Evolutionary conservation across 176 grass and related monocot species (phyloP).

Genomic region (Saccharum spontaneum): DNA sequence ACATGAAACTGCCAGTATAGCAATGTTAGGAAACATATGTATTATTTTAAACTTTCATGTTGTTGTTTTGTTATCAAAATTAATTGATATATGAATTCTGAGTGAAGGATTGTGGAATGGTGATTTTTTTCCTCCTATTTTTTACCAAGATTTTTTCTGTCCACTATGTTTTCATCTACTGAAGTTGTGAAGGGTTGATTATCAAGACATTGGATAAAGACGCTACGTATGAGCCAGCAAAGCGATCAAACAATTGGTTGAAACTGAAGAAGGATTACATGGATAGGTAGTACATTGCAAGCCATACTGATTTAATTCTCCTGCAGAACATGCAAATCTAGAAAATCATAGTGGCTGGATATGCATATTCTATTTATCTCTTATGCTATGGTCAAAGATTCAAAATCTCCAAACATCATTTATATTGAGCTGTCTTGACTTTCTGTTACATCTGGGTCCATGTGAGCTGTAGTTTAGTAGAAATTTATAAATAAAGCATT

Average conservation of each 20-base stretch:
- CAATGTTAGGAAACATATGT: neutral
- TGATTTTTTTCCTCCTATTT: neutral
- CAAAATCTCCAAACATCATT: neutral
- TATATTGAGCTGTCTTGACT: neutral
- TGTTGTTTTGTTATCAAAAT: neutral
- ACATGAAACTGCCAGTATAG: slow-evolving; percentile 8
- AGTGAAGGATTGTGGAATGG: neutral
- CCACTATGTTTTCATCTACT: slow-evolving; percentile 34
- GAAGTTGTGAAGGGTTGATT: slow-evolving; percentile 98
- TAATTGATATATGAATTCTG: neutral
- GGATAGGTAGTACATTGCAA: slow-evolving; percentile 75
- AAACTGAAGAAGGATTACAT: slow-evolving; percentile 99
- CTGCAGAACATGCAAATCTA: slow-evolving; percentile 22
- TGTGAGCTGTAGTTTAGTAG: neutral
- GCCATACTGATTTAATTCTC: neutral
- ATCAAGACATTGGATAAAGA: slow-evolving; percentile 99
- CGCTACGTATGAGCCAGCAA: slow-evolving; percentile 94
- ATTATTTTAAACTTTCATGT: neutral
- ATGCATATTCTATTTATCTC: neutral
- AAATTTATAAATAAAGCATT: neutral
- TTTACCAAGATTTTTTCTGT: slow-evolving; percentile 22
- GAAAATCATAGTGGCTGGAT: neutral
- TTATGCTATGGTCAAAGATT: neutral
- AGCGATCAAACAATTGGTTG: slow-evolving; percentile 98
- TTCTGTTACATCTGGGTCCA: neutral